Evolutionary conservation across 768 basidiomycete genomes (phyloP).

Genomic region (Amylocystis lapponica): DNA sequence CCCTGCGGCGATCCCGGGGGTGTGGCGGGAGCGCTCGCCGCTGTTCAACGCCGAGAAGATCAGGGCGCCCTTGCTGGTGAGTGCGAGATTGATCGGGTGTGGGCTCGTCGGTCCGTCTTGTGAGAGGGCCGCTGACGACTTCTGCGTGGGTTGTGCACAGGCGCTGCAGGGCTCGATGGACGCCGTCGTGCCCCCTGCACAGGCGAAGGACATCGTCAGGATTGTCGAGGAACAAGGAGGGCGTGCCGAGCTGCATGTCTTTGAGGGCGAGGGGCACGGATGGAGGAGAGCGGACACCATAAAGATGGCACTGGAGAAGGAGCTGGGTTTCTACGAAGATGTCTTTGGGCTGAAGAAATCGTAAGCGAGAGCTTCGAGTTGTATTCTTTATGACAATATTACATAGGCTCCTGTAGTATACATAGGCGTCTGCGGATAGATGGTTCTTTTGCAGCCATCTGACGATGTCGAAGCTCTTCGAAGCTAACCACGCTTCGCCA

Average conservation of each 20-base stretch:
- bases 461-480: too few relatives aligned
- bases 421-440: too few relatives aligned
- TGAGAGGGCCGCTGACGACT: too few relatives aligned
- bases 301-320: conserved; percentile 44
- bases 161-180: conserved; percentile 63
- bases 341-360: conserved; percentile 30
- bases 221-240: conserved; percentile 45
- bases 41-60: conserved; percentile 58
- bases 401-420: too few relatives aligned
- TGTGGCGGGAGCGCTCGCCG: conserved; percentile 59
- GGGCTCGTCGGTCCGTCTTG: too few relatives aligned
- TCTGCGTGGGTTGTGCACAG: too few relatives aligned
- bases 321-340: conserved; percentile 49
- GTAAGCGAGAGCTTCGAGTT: too few relatives aligned
- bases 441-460: too few relatives aligned
- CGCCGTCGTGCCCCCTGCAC: conserved; percentile 60
- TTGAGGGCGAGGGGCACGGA: conserved; percentile 63
- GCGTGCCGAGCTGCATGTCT: conserved; percentile 50
- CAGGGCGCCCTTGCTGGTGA: conserved; percentile 53
- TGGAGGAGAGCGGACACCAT: conserved; percentile 53
- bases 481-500: too few relatives aligned
- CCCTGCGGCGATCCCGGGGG: conserved; percentile 42
- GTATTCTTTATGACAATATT: too few relatives aligned
- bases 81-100: too few relatives aligned
- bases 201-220: conserved; percentile 53